phyloP scores from a whole-genome alignment of 1,284 basidiomycete genomes.

The Garcileccinum viscosum region DNA sequence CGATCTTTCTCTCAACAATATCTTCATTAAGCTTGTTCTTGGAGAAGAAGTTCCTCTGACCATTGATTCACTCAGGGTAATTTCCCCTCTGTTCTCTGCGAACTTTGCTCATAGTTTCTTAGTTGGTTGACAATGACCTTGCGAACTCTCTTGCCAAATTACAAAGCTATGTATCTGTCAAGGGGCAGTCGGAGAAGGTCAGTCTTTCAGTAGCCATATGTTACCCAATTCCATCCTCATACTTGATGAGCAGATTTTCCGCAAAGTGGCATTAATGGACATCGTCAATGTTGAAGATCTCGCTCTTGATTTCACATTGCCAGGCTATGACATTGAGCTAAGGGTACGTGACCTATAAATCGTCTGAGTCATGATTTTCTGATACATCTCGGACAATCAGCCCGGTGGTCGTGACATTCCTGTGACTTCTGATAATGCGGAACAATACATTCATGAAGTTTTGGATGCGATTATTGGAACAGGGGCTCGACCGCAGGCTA shows the following conservation, averaged over 20 bases:
- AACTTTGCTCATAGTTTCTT: conserved; percentile 17
- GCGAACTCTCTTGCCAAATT: conserved; percentile 88
- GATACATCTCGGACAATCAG: conserved; percentile 42
- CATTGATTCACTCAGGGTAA: conserved; percentile 80
- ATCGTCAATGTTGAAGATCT: conserved; percentile 83
- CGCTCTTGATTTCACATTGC: conserved; percentile 93
- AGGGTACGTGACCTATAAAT: conserved; percentile 54
- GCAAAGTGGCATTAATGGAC: conserved; percentile 64
- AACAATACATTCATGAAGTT: conserved; percentile 86
- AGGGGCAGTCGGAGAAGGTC: conserved; percentile 62
- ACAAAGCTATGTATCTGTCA: conserved; percentile 59
- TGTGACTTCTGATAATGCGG: conserved; percentile 86
- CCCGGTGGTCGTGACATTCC: conserved; percentile 78
- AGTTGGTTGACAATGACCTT: conserved; percentile 84
- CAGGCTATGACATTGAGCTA: conserved; percentile 93
- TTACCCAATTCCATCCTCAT: neutral
- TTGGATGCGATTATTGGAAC: conserved; percentile 83
- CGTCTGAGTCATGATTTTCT: neutral
- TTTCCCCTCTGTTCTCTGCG: conserved; percentile 25
- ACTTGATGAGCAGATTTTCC: conserved; percentile 47
- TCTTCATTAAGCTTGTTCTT: conserved; percentile 89
- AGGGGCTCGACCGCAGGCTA: conserved; percentile 76
- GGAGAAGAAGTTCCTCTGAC: conserved; percentile 85
- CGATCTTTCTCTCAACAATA: conserved; percentile 91
- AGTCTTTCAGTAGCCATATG: conserved; percentile 11